phyloP scores from a whole-genome alignment of 345 rosid species.

The Schrenkiella parvula region DNA sequence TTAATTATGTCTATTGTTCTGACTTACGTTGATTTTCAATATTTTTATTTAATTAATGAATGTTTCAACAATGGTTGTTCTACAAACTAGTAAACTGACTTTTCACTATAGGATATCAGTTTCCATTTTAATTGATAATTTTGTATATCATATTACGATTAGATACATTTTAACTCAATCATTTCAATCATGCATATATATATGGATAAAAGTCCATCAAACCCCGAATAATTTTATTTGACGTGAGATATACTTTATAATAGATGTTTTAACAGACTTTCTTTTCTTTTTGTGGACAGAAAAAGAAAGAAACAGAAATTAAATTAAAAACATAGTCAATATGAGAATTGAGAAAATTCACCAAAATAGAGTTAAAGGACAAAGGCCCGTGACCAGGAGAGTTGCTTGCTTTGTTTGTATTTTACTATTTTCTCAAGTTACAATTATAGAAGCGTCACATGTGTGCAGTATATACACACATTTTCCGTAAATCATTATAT shows the following conservation, averaged over 20 bases:
- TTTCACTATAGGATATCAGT: not conserved
- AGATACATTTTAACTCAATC: not conserved
- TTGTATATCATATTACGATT: not conserved
- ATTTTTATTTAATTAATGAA: not conserved
- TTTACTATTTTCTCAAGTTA: conserved; percentile 16
- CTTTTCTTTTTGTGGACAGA: not conserved
- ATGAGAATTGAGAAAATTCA: conserved; percentile 16
- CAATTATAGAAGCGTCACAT: conserved; percentile 19
- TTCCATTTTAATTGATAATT: not conserved
- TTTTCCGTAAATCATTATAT: not conserved
- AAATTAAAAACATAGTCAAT: not conserved
- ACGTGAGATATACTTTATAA: not conserved
- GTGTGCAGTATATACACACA: not conserved
- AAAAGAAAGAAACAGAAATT: not conserved
- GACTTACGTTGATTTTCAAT: too few species aligned
- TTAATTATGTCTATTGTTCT: too few species aligned
- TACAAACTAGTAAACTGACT: not conserved
- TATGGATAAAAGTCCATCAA: not conserved
- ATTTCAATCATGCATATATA: not conserved
- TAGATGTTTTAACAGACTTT: not conserved
- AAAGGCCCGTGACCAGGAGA: conserved; percentile 29
- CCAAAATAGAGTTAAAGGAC: conserved; percentile 15
- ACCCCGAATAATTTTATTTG: not conserved
- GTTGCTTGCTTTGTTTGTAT: conserved; percentile 22
- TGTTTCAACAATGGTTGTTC: not conserved